Percentiles rank a stretch among this genome's conserved stretches.
Conservation (phyloP, 257 asterid genomes). For the Solanum peruvianum region DNA sequence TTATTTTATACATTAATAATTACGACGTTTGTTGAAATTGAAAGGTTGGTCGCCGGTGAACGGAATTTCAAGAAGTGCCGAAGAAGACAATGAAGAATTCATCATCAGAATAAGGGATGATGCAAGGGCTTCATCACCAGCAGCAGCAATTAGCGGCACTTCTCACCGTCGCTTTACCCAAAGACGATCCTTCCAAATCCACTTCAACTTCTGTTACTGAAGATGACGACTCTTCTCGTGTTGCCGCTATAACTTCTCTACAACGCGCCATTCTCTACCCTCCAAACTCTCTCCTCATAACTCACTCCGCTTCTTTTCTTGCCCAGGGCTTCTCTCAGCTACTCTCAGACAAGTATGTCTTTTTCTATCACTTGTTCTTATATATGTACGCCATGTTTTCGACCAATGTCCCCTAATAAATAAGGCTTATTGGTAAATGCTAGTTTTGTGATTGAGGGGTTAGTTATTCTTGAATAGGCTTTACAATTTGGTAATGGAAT, state of each 20-base stretch:
- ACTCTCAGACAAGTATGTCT: slow-evolving; percentile 59
- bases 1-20: background rate
- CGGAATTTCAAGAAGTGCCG: background rate
- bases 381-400: background rate
- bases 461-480: background rate
- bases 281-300: slow-evolving; percentile 62
- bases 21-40: background rate
- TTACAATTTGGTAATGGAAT: background rate
- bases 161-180: slow-evolving; percentile 85
- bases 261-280: slow-evolving; percentile 85
- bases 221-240: slow-evolving; percentile 53
- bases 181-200: slow-evolving; percentile 45
- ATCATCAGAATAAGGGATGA: slow-evolving; percentile 10
- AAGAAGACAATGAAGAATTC: background rate
- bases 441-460: background rate
- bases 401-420: background rate
- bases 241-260: slow-evolving; percentile 72
- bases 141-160: slow-evolving; percentile 95
- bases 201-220: slow-evolving; percentile 19
- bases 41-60: background rate
- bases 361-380: background rate
- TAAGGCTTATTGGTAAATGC: background rate
- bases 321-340: slow-evolving; percentile 83
- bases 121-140: slow-evolving; percentile 97
- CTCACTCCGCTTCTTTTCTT: slow-evolving; percentile 87